A percentile compares a stretch with the other conserved stretches of the same genome.
Evolutionary conservation across 495 filamentous ascomycete species (phyloP).

Genomic region (Neurospora discreta): DNA sequence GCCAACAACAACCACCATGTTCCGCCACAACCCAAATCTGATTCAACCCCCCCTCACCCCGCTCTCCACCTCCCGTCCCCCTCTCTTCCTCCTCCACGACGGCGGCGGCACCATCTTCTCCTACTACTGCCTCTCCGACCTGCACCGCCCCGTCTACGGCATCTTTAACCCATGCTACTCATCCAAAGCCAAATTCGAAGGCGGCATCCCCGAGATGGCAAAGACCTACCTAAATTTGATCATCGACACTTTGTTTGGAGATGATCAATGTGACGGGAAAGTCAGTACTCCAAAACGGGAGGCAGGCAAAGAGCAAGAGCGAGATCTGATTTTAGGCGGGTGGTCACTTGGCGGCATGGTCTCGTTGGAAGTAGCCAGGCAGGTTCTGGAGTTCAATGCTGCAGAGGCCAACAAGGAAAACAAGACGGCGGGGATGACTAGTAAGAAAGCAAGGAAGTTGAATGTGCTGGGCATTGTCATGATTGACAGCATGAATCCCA

Average conservation of each 20-base stretch:
- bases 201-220: constrained; percentile 29
- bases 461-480: constrained; percentile 31
- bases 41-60: constrained; percentile 11
- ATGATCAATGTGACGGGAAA: constrained; percentile 15
- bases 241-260: constrained; percentile 7
- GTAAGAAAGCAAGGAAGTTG: constrained; percentile 4
- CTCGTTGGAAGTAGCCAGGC: constrained; percentile 27
- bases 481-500: constrained; percentile 33
- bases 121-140: constrained; percentile 25
- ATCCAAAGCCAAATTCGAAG: constrained; percentile 14
- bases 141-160: constrained; percentile 24
- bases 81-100: constrained; percentile 33
- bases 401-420: neutral
- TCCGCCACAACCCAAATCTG: constrained; percentile 14
- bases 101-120: constrained; percentile 31
- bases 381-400: constrained; percentile 11
- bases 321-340: constrained; percentile 18
- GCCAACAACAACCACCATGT: constrained; percentile 4
- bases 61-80: neutral
- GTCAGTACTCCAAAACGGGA: constrained; percentile 2
- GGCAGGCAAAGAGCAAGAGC: neutral
- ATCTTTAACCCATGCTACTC: constrained; percentile 28
- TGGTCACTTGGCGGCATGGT: constrained; percentile 37
- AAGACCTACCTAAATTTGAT: constrained; percentile 21
- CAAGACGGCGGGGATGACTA: constrained; percentile 2